Conservation (phyloP, 352 stramenopile species). For the Peronospora tabacina region DNA sequence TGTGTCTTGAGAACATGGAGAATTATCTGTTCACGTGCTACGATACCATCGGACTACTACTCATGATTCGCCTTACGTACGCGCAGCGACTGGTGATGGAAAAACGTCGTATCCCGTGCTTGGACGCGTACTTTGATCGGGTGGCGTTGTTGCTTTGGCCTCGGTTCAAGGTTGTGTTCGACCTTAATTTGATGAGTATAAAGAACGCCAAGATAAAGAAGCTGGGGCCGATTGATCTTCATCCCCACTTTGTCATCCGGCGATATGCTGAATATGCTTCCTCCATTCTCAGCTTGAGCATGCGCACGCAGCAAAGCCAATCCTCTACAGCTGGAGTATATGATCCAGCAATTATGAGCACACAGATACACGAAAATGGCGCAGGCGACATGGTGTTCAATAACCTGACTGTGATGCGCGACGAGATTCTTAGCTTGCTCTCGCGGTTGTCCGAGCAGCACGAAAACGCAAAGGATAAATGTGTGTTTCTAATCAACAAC, state of each 20-base stretch:
- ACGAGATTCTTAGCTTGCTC: slow-evolving; percentile 75
- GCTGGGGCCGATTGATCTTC: slow-evolving; percentile 90
- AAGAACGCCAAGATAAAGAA: slow-evolving; percentile 83
- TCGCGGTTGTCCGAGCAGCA: slow-evolving; percentile 89
- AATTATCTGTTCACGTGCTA: slow-evolving; percentile 98
- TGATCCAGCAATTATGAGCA: slow-evolving; percentile 41
- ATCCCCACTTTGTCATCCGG: slow-evolving; percentile 95
- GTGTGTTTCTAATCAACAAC: slow-evolving; percentile 98
- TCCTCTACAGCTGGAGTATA: slow-evolving; percentile 18
- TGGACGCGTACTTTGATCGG: slow-evolving; percentile 96
- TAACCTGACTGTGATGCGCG: slow-evolving; percentile 80
- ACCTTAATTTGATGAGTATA: slow-evolving; percentile 91
- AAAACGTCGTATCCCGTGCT: slow-evolving; percentile 77
- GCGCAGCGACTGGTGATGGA: slow-evolving; percentile 77
- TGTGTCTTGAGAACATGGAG: slow-evolving; percentile 95
- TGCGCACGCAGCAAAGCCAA: slow-evolving; percentile 49
- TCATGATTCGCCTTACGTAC: slow-evolving; percentile 97
- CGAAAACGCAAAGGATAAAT: slow-evolving; percentile 88
- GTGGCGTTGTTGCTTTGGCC: slow-evolving; percentile 95
- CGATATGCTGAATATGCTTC: slow-evolving; percentile 96
- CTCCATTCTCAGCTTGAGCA: slow-evolving; percentile 90
- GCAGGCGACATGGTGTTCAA: slow-evolving; percentile 91
- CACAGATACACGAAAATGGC: slow-evolving; percentile 75
- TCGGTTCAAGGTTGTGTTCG: slow-evolving; percentile 94
- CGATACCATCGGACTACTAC: slow-evolving; percentile 94